phyloP scores from a whole-genome alignment of 257 asterid species.

The Przewalskia tangutica region DNA sequence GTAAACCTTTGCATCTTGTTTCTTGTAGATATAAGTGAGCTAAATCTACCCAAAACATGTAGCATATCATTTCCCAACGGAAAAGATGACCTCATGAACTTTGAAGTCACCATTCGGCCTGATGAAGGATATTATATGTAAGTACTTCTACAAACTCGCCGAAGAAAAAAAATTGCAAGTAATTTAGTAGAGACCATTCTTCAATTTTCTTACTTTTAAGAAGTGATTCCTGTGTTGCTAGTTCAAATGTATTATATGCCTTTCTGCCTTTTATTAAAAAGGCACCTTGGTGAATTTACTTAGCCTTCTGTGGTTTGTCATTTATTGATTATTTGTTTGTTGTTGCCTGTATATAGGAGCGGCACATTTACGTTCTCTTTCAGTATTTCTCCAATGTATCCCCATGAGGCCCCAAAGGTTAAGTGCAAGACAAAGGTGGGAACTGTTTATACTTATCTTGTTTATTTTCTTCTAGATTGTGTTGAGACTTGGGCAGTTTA shows the following conservation, averaged over 20 bases:
- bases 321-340: background rate
- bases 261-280: background rate
- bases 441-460: background rate
- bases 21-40: slow-evolving; percentile 71
- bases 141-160: slow-evolving; percentile 11
- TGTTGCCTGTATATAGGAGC: slow-evolving; percentile 33
- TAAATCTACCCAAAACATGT: slow-evolving; percentile 80
- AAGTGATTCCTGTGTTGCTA: background rate
- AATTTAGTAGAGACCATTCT: background rate
- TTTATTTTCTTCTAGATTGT: background rate
- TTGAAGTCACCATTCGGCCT: slow-evolving; percentile 84
- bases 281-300: background rate
- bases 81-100: slow-evolving; percentile 91
- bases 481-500: background rate
- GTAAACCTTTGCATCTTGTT: background rate
- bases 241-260: background rate
- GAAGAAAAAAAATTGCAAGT: background rate
- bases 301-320: background rate
- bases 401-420: slow-evolving; percentile 98
- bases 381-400: slow-evolving; percentile 84
- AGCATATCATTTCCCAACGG: slow-evolving; percentile 83
- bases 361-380: slow-evolving; percentile 86
- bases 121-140: slow-evolving; percentile 87
- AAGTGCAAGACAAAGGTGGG: slow-evolving; percentile 98
- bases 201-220: background rate